Evolutionary conservation across 1,284 basidiomycete genomes (phyloP), one percentile per base, ranked within the genome.

Genomic region (Vanrija sp.): DNA sequence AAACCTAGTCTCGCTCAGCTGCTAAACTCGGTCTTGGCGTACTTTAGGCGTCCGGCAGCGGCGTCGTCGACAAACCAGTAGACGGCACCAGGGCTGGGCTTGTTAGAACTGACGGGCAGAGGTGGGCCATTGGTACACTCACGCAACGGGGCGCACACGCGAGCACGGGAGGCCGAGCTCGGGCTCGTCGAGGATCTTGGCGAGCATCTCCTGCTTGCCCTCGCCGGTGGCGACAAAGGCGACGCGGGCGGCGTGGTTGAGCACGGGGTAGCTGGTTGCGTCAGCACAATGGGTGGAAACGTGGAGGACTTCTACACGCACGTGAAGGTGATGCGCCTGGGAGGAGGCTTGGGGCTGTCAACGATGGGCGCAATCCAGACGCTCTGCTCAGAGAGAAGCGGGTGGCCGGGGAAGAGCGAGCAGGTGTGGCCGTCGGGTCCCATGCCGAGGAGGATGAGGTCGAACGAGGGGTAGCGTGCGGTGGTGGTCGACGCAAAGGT

Each of bases 391-490:
- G 78, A 70, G 38, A 98, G 83, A 42, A 98, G 83, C 54, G 83
- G 83, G 74, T 98, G 95, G 3, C 84, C 88, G 21, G 96, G 95
- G 84, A 99, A 99, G 62, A 99, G 85, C 25, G 89, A 93, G 62
- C 88, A 91, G 28, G 95, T 98, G 81, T 99, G 96, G 18, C 96
- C 95, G 72, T 98, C 95, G 4, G 89, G 86, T 12, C 93, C 93
- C 82, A 93, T 86, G 55, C 93, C 93, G 51, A 97, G 86, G 42
- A 97, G 83, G 79, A 97, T 88, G 69, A 97, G 84, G 75, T 97
- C 93, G 74, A 97, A 97, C 51, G 92, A 81, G 60, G 93, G 94
- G 82, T 95, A 97, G 54, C 91, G 85, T 16, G 91, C 93, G 2
- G 91, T 83, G 75, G 95, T 89, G 72, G 86, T 87, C 70, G 87